A percentile compares a stretch with the other conserved stretches of the same genome.
These are phyloP conservation scores for Pythium oligandrum DNA, from an alignment of 352 stramenopile species.

Conservation along the genomic window DNA sequence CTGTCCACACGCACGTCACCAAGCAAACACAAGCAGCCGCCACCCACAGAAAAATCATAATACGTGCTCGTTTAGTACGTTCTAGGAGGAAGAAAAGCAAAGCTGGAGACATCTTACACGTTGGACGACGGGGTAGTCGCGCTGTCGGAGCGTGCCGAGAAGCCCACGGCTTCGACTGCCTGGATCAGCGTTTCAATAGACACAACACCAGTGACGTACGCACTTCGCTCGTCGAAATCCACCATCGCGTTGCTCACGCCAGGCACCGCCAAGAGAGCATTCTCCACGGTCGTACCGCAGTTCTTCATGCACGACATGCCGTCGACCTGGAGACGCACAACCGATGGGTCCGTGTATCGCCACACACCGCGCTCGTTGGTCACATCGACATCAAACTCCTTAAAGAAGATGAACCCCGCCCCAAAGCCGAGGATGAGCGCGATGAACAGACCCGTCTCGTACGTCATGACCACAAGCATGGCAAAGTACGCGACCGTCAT, in stretches of 20 bases:
- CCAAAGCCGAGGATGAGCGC: constrained; percentile 69
- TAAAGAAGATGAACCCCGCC: constrained; percentile 63
- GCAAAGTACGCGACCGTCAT: constrained; percentile 81
- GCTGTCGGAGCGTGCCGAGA: constrained; percentile 36
- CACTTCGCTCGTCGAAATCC: constrained; percentile 64
- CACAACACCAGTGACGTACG: constrained; percentile 65
- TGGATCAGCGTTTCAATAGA: constrained; percentile 48
- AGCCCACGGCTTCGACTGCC: constrained; percentile 62
- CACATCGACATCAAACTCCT: constrained; percentile 66
- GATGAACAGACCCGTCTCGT: constrained; percentile 73
- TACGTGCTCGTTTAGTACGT: not conserved
- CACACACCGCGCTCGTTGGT: constrained; percentile 47
- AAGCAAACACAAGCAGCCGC: not conserved
- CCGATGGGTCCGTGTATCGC: not conserved
- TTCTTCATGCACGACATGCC: constrained; percentile 89
- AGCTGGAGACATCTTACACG: constrained; percentile 41
- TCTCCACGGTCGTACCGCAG: constrained; percentile 79
- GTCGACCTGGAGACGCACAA: constrained; percentile 70
- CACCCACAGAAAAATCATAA: constrained; percentile 8
- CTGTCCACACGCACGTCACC: not conserved
- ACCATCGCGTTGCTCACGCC: constrained; percentile 79
- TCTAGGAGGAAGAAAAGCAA: not conserved
- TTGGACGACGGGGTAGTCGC: constrained; percentile 30
- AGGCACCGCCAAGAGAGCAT: constrained; percentile 35
- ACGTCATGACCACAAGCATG: constrained; percentile 83